Percentiles rank a stretch among this genome's conserved stretches.
These are phyloP conservation scores for Ophiostoma angusticollis DNA, from an alignment of 2,329 filamentous ascomycete species.

Conservation along the genomic window DNA sequence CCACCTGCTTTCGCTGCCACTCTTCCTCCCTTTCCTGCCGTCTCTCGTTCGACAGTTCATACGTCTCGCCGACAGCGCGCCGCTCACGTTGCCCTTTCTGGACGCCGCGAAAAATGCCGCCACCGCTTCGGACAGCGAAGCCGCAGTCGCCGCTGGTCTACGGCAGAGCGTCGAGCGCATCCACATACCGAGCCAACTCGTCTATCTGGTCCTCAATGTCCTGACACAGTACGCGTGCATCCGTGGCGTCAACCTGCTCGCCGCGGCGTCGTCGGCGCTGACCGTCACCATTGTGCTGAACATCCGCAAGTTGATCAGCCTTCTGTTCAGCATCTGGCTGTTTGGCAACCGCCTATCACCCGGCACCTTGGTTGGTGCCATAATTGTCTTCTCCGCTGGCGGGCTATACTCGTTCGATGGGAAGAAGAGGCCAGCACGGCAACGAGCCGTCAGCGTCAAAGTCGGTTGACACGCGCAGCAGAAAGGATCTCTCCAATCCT, in stretches of 20 bases:
- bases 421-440: slow-evolving; percentile 24
- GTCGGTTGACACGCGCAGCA: slow-evolving; percentile 12
- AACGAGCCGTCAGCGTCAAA: slow-evolving; percentile 18
- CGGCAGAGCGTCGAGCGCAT: slow-evolving; percentile 26
- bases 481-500: too few species aligned
- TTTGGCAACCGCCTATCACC: slow-evolving; percentile 75
- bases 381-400: slow-evolving; percentile 82
- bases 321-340: slow-evolving; percentile 82
- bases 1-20: slow-evolving; percentile 55
- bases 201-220: slow-evolving; percentile 62
- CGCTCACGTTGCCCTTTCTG: slow-evolving; percentile 35
- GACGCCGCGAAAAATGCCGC: not conserved
- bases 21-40: slow-evolving; percentile 61
- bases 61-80: slow-evolving; percentile 50
- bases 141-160: slow-evolving; percentile 23
- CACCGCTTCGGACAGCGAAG: slow-evolving; percentile 10
- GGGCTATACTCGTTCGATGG: slow-evolving; percentile 76
- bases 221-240: slow-evolving; percentile 92
- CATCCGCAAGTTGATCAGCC: slow-evolving; percentile 82
- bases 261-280: slow-evolving; percentile 74
- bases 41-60: slow-evolving; percentile 52
- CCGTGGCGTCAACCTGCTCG: slow-evolving; percentile 87
- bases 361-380: slow-evolving; percentile 68
- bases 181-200: slow-evolving; percentile 53
- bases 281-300: slow-evolving; percentile 96